Conservation (phyloP, 805 yeast genomes). For the Cephaloascus albidus region DNA sequence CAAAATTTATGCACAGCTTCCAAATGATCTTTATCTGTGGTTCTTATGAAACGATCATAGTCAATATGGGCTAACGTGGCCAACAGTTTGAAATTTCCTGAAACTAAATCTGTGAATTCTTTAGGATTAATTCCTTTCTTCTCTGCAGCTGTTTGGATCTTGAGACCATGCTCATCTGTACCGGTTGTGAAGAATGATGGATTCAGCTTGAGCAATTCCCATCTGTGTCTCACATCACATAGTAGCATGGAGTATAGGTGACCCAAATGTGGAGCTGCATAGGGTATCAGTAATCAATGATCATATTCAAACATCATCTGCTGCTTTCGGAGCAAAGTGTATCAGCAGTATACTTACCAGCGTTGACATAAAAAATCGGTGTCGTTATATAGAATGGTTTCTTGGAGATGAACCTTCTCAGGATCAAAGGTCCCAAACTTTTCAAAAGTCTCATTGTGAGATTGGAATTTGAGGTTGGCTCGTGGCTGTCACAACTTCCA, state of each 20-base stretch:
- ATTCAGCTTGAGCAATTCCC: conserved; percentile 43
- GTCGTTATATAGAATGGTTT: conserved; percentile 57
- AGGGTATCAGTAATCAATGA: not conserved
- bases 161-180: conserved; percentile 94
- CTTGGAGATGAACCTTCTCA: not conserved
- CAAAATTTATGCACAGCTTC: conserved; percentile 61
- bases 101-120: conserved; percentile 62
- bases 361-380: conserved; percentile 95
- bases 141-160: conserved; percentile 81
- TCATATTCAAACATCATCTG: not conserved
- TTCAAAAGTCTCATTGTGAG: too few relatives aligned
- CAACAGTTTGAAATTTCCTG: conserved; percentile 52
- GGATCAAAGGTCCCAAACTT: too few relatives aligned
- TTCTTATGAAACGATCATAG: conserved; percentile 76
- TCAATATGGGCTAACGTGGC: conserved; percentile 49
- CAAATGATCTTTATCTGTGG: conserved; percentile 79
- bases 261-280: conserved; percentile 74
- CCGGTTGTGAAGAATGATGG: conserved; percentile 71
- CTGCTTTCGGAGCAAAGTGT: too few relatives aligned
- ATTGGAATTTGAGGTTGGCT: too few relatives aligned
- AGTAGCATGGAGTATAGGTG: conserved; percentile 83
- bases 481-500: too few relatives aligned
- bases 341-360: conserved; percentile 31
- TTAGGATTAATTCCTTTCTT: conserved; percentile 44
- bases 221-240: conserved; percentile 70